These are phyloP conservation scores for Penicillium bovifimosum DNA, from an alignment of 495 filamentous ascomycete species.

Conservation along the genomic window DNA sequence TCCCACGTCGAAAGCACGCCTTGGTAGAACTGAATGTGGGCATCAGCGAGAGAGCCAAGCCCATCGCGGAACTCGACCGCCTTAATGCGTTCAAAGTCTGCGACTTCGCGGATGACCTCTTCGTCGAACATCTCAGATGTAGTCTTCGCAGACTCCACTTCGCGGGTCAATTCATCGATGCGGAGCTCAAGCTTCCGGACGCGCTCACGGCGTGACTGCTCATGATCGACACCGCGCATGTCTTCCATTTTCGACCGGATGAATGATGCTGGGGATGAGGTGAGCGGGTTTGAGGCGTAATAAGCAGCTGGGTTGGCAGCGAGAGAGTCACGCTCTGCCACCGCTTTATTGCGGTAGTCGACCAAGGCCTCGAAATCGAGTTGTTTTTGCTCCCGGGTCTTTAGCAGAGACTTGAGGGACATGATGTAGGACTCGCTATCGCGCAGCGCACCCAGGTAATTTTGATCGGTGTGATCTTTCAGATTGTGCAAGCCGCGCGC, in stretches of 20 bases:
- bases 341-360: conserved; percentile 88
- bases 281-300: conserved; percentile 54
- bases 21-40: conserved; percentile 82
- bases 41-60: conserved; percentile 73
- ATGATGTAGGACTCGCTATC: conserved; percentile 92
- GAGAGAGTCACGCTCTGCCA: conserved; percentile 80
- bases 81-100: conserved; percentile 95
- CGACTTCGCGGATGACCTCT: conserved; percentile 86
- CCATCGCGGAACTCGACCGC: conserved; percentile 84
- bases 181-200: conserved; percentile 83
- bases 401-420: conserved; percentile 78
- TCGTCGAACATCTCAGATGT: conserved; percentile 86
- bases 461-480: conserved; percentile 90
- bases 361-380: conserved; percentile 94
- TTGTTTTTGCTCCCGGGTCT: conserved; percentile 94
- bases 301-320: conserved; percentile 56
- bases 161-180: conserved; percentile 82
- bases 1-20: conserved; percentile 83
- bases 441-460: conserved; percentile 82
- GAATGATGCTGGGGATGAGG: conserved; percentile 72
- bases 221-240: conserved; percentile 93
- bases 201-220: conserved; percentile 79
- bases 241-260: conserved; percentile 94
- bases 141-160: conserved; percentile 79
- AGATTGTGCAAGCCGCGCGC: conserved; percentile 65